These are phyloP conservation scores for Marasmius oreades DNA, from an alignment of 1,284 basidiomycete genomes.

Conservation along the genomic window DNA sequence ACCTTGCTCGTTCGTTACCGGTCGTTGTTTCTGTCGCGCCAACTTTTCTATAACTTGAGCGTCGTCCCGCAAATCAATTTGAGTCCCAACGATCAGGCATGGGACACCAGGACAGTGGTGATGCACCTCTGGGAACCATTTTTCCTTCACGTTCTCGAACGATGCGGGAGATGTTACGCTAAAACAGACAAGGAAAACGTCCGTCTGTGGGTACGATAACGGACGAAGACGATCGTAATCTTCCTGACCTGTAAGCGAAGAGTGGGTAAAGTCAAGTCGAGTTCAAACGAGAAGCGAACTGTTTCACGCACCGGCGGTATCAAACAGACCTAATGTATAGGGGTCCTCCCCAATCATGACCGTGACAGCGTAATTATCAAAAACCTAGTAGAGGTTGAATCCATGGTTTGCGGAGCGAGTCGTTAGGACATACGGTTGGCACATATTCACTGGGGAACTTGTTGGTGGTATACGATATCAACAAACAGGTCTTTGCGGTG, in stretches of 20 bases:
- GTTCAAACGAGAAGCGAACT: slow-evolving; percentile 1
- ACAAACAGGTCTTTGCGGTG: slow-evolving; percentile 81
- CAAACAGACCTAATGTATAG: slow-evolving; percentile 97
- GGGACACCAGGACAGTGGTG: slow-evolving; percentile 99
- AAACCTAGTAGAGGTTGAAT: slow-evolving; percentile 57
- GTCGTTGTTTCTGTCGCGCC: slow-evolving; percentile 92
- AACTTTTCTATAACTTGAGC: slow-evolving; percentile 92
- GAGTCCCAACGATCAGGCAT: slow-evolving; percentile 98
- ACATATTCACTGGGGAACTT: slow-evolving; percentile 99
- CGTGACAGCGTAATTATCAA: slow-evolving; percentile 98
- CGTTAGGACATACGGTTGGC: slow-evolving; percentile 75
- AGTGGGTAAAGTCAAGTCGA: slow-evolving; percentile 3
- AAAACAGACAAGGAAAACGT: slow-evolving; percentile 99
- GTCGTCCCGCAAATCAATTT: slow-evolving; percentile 97
- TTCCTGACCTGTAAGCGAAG: slow-evolving; percentile 77
- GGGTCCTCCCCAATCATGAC: slow-evolving; percentile 99
- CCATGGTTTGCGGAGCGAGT: slow-evolving; percentile 21
- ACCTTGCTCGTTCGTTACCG: slow-evolving; percentile 85
- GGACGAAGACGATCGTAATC: slow-evolving; percentile 99
- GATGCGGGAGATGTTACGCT: slow-evolving; percentile 98
- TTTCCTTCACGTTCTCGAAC: slow-evolving; percentile 99
- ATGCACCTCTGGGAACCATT: slow-evolving; percentile 99
- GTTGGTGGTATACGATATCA: slow-evolving; percentile 99
- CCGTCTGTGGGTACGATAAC: slow-evolving; percentile 98
- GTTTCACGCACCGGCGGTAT: slow-evolving; percentile 81